phyloP scores from a whole-genome alignment of 352 stramenopile genomes.

The Globisporangium spinosum region DNA sequence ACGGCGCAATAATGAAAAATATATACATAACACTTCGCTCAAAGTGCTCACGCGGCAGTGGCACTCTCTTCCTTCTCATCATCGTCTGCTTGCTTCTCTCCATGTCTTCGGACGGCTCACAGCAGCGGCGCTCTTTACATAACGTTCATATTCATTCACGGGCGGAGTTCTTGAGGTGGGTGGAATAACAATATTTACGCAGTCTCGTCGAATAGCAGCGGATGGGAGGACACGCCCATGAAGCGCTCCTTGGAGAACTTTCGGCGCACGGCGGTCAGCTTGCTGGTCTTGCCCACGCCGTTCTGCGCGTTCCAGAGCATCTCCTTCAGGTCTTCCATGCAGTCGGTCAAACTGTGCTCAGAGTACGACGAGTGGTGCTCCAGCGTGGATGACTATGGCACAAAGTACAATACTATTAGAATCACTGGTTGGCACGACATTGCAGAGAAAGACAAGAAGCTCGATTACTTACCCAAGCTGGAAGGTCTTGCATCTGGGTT shows the following conservation, averaged over 20 bases:
- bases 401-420: constrained; percentile 17
- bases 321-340: constrained; percentile 75
- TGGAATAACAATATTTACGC: constrained; percentile 30
- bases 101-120: constrained; percentile 4
- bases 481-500: constrained; percentile 69
- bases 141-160: constrained; percentile 18
- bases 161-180: constrained; percentile 5
- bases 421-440: neutral
- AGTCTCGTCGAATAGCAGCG: constrained; percentile 47
- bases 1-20: constrained; percentile 12
- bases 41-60: constrained; percentile 4
- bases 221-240: constrained; percentile 62
- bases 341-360: constrained; percentile 49
- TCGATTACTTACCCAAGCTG: constrained; percentile 59
- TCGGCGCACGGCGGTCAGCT: constrained; percentile 73
- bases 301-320: constrained; percentile 76
- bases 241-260: constrained; percentile 88
- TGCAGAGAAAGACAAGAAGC: neutral
- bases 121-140: constrained; percentile 18
- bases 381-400: constrained; percentile 49
- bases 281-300: constrained; percentile 64
- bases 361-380: constrained; percentile 80
- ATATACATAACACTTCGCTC: constrained; percentile 13
- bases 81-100: constrained; percentile 3
- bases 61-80: constrained; percentile 9